A percentile compares a stretch with the other conserved stretches of the same genome.
These are phyloP conservation scores for Homolaphlyctis polyrhiza DNA, from an alignment of 371 early-diverging fungal genomes.

Conservation along the genomic window DNA sequence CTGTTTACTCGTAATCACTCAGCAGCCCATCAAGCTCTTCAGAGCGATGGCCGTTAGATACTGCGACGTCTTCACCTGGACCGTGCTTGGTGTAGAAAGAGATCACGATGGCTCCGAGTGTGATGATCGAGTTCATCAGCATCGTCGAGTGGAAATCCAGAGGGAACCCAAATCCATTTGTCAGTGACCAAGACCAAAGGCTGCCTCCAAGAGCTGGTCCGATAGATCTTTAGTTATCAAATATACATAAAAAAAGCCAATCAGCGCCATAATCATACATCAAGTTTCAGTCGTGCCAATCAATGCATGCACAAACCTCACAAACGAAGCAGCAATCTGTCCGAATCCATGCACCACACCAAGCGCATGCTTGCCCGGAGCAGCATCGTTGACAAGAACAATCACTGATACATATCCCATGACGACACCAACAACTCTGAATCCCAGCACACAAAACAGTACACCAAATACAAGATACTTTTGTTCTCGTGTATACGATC, in stretches of 20 bases:
- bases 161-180: slow-evolving; percentile 45
- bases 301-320: slow-evolving; percentile 39
- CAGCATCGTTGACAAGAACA: slow-evolving; percentile 61
- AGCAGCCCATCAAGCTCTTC: no score
- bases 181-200: slow-evolving; percentile 55
- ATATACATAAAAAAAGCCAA: no score
- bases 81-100: not conserved
- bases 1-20: no score
- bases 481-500: not conserved
- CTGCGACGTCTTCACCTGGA: not conserved
- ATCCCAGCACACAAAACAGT: slow-evolving; percentile 32
- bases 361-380: slow-evolving; percentile 41
- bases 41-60: not conserved
- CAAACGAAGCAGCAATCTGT: slow-evolving; percentile 51
- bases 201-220: slow-evolving; percentile 63
- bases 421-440: slow-evolving; percentile 44
- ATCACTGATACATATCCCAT: slow-evolving; percentile 55
- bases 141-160: slow-evolving; percentile 58
- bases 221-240: slow-evolving; percentile 27
- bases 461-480: slow-evolving; percentile 4
- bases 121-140: slow-evolving; percentile 15
- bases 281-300: no score
- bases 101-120: not conserved
- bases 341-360: slow-evolving; percentile 65
- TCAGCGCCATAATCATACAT: no score